phyloP scores from a whole-genome alignment of 108 stramenopile species.

The Schizochytrium sp. region DNA sequence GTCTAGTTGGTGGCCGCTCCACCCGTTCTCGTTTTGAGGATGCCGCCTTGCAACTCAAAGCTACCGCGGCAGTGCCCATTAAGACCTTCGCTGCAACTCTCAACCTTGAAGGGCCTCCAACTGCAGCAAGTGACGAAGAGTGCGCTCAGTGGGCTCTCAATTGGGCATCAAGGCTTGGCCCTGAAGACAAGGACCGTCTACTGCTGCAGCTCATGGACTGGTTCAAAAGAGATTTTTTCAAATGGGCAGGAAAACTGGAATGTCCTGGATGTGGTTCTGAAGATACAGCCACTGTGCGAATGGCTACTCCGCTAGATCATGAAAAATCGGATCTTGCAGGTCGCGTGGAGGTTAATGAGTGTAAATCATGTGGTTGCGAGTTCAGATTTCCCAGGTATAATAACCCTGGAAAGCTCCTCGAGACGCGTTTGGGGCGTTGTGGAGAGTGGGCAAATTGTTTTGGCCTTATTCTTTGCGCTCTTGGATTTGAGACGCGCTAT shows the following conservation, averaged over 20 bases:
- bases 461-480: slow-evolving; percentile 84
- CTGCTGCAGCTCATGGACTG: slow-evolving; percentile 67
- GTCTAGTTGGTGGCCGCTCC: background rate
- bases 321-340: slow-evolving; percentile 66
- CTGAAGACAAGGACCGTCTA: slow-evolving; percentile 15
- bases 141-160: background rate
- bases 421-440: slow-evolving; percentile 87
- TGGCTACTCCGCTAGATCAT: slow-evolving; percentile 56
- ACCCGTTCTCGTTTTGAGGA: slow-evolving; percentile 21
- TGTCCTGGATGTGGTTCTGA: slow-evolving; percentile 70
- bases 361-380: slow-evolving; percentile 75
- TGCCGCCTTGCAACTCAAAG: background rate
- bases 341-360: slow-evolving; percentile 73
- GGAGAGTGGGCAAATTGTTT: slow-evolving; percentile 98
- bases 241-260: slow-evolving; percentile 76
- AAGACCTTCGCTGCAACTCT: background rate
- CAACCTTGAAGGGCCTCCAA: background rate
- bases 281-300: slow-evolving; percentile 44
- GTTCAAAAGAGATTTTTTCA: slow-evolving; percentile 81
- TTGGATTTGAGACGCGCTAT: slow-evolving; percentile 91
- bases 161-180: slow-evolving; percentile 5
- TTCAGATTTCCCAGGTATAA: slow-evolving; percentile 94
- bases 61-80: background rate
- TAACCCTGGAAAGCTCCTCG: slow-evolving; percentile 82
- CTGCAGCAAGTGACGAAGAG: background rate